Base-by-base conservation (phyloP, 2,329 filamentous ascomycete species). In the Gnomoniopsis sp. region DNA sequence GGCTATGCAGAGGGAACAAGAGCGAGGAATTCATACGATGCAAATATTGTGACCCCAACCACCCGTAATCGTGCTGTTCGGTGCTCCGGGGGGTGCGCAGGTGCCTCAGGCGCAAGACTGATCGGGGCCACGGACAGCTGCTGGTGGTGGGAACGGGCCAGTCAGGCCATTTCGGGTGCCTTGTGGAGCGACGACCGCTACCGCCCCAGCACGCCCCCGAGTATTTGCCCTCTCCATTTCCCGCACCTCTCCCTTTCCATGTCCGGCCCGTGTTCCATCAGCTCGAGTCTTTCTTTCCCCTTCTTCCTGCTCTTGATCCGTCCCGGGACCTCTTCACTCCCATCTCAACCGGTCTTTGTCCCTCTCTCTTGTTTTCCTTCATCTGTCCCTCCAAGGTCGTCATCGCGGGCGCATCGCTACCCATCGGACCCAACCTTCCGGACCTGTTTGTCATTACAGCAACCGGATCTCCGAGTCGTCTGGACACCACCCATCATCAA, bases 391-490 rank as follows among this genome's bases (percentile, higher is more conserved):
- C 51, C n/a, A n/a, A n/a, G n/a, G n/a, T 33, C 53, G 30, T 49
- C 34, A 12, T 33, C 54, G n/a, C n/a, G n/a, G 26, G 34, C 57
- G 30, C 54, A 46, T 15, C 44, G 51, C 41, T 48, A 48, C 33
- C 57, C 36, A 36, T 52, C 60, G 52, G 34, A 50, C 38, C 48
- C 55, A 51, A 48, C 12, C 33, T 55, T 50, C 54, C 58, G 54
- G 51, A 55, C 60, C 49, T 53, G 52, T 53, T 17, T n/a, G 19
- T 57, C 55, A 50, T 55, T 36, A 53, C 15, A 30, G 46, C 22
- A 54, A 46, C 58, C 58, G 58, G 58, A 57, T 58, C 58, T 60
- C 58, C 58, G 58, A 60, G 34, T 50, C 56, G 30, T 48, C 50
- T 15, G 48, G 21, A 43, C 34, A 17, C 15, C 26, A 53, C 44